Base-by-base conservation (phyloP, 805 yeast species). In the Cyberlindnera mycetangii region DNA sequence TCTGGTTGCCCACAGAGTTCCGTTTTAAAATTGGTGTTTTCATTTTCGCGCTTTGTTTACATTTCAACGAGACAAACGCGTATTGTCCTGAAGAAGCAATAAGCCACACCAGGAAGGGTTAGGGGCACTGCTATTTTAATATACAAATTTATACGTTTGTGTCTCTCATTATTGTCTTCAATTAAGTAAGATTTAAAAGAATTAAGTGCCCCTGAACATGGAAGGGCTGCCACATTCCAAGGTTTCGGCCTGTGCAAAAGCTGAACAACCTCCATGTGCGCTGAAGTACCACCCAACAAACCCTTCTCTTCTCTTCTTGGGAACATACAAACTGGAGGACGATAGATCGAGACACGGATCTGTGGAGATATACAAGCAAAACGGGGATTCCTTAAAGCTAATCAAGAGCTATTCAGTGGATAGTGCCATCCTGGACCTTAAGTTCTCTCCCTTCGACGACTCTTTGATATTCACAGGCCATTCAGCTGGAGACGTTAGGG, bases 231-330 rank as follows among this genome's bases (percentile, higher is more conserved):
- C 38, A n/a, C 32, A 17, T 4, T 32, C 51, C 10, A 28, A 28
- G 34, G 36, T 41, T 12, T 24, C 60, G 2, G 60, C 67, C 3
- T 50, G 53, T 1, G 62, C 70, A 3, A 66, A 64, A 19, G 70
- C 92, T 0, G 62, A 67, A 1, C 67, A 80, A 2, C 98, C 98
- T 1, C 97, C 98, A 1, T 93, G 98, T 61, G 83, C 87, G 35
- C 62, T 92, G 4, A 71, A 83, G 30, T 72, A 82, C 9, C 78
- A 75, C 41, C 85, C 85, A 0, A 47, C 56, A 0, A 77, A 79
- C 34, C 55, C 64, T 4, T 54, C 72, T 0, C 58, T 75, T 9
- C 51, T 88, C 2, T 59, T 88, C 10, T 62, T 88, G 1, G 98
- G 97, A 0, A 89, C 97, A 0, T 92, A 93, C 60, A 78, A 83